These are phyloP conservation scores for Trichoderma orchidacearum DNA, from an alignment of 495 filamentous ascomycete species.

Conservation along the genomic window DNA sequence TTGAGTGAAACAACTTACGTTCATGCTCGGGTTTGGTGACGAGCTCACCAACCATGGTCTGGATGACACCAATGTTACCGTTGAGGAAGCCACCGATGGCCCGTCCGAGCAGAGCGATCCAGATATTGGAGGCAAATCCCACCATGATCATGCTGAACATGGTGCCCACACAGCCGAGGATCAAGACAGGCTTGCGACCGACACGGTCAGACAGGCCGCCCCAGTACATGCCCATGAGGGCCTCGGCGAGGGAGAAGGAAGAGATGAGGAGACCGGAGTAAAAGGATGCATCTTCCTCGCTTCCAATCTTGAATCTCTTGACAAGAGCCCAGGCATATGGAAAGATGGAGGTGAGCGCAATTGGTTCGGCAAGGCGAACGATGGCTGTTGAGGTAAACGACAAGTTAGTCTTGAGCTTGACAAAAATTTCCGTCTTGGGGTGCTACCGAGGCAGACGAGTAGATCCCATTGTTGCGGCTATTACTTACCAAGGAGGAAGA, in stretches of 20 bases:
- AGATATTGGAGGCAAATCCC: conserved; percentile 69
- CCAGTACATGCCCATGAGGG: conserved; percentile 75
- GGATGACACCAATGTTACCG: conserved; percentile 79
- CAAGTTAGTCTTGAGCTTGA: not conserved
- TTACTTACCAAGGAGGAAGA: conserved; percentile 61
- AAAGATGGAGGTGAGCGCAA: conserved; percentile 77
- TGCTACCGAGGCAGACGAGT: not conserved
- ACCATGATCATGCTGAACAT: conserved; percentile 68
- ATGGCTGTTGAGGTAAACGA: conserved; percentile 16
- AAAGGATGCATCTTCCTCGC: conserved; percentile 59
- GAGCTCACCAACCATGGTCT: conserved; percentile 83
- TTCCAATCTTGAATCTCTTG: conserved; percentile 55
- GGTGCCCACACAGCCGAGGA: conserved; percentile 69
- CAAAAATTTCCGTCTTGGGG: not conserved
- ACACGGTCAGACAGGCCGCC: conserved; percentile 67
- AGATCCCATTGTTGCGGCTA: too few relatives aligned
- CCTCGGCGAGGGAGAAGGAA: conserved; percentile 69
- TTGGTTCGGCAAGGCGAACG: conserved; percentile 70
- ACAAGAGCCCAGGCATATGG: conserved; percentile 81
- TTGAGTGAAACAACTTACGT: conserved; percentile 41
- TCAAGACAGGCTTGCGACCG: conserved; percentile 71
- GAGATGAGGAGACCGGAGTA: conserved; percentile 78
- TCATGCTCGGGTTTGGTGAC: conserved; percentile 71
- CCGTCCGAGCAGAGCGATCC: conserved; percentile 60
- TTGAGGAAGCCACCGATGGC: conserved; percentile 71